phyloP scores from a whole-genome alignment of 768 basidiomycete genomes.

The Xerocomellus dryophilus region DNA sequence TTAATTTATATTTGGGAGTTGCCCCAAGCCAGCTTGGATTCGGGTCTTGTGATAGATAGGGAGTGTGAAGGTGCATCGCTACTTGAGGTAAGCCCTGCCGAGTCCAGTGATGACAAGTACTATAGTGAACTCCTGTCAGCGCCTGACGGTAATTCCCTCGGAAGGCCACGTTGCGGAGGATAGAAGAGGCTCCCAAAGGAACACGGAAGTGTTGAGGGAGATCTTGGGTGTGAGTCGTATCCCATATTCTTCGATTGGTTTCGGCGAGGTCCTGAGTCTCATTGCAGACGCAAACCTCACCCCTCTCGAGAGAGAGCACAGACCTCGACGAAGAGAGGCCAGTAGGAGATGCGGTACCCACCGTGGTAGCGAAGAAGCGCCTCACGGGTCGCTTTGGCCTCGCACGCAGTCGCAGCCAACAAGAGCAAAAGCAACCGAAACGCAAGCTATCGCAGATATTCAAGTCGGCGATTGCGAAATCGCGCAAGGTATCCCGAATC shows the following conservation, averaged over 20 bases:
- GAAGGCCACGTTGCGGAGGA: constrained; percentile 1
- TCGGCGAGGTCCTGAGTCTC: constrained; percentile 5
- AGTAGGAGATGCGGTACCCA: constrained; percentile 7
- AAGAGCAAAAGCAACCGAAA: constrained; percentile 7
- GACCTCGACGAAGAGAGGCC: constrained; percentile 3
- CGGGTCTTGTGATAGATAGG: constrained; percentile 27
- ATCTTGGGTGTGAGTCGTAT: constrained; percentile 18
- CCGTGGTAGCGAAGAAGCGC: background rate
- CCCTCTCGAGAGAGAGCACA: constrained; percentile 5
- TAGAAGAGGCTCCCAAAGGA: background rate
- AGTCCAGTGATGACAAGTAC: background rate
- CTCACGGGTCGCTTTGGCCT: constrained; percentile 8
- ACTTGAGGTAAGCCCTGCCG: constrained; percentile 23
- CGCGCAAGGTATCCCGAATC: constrained; percentile 22
- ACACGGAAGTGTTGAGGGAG: constrained; percentile 10
- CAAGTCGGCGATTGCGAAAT: constrained; percentile 20
- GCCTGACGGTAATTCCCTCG: background rate
- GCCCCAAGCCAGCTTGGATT: constrained; percentile 29
- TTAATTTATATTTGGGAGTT: constrained; percentile 31
- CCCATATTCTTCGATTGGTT: background rate
- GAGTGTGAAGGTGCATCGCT: constrained; percentile 21
- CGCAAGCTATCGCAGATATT: constrained; percentile 19
- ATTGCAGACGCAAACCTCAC: constrained; percentile 7
- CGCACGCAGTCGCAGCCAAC: constrained; percentile 4
- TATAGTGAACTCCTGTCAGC: constrained; percentile 14